Conservation (phyloP, 2,329 filamentous ascomycete genomes). For the Tolypocladium guangdongense region DNA sequence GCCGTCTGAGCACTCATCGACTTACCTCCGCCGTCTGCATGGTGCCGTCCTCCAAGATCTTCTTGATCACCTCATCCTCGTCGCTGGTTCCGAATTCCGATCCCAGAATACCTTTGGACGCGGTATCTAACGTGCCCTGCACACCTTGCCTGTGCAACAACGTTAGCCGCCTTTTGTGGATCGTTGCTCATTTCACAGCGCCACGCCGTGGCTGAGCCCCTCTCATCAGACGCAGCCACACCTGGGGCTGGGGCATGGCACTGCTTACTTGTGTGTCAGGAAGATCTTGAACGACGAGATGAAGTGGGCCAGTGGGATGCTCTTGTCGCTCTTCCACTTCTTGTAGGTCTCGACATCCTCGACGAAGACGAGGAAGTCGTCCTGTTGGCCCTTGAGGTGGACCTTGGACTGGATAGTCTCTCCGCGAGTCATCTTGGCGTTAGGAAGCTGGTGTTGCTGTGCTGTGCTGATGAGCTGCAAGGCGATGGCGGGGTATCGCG, state of each 20-base stretch:
- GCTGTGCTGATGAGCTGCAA: background rate
- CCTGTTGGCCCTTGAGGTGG: slow-evolving; percentile 65
- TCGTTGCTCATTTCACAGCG: background rate
- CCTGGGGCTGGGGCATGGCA: too few relatives aligned
- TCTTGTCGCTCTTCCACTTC: slow-evolving; percentile 75
- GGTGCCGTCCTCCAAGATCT: slow-evolving; percentile 68
- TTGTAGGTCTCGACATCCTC: slow-evolving; percentile 52
- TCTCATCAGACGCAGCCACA: background rate
- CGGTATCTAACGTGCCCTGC: slow-evolving; percentile 67
- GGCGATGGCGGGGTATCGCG: slow-evolving; percentile 4
- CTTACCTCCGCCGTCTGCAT: slow-evolving; percentile 50
- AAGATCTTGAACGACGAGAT: slow-evolving; percentile 85
- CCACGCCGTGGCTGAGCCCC: background rate
- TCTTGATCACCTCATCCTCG: slow-evolving; percentile 70
- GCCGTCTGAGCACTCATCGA: background rate
- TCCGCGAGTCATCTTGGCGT: slow-evolving; percentile 55
- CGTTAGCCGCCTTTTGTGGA: background rate
- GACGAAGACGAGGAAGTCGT: slow-evolving; percentile 50
- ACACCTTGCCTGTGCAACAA: slow-evolving; percentile 58
- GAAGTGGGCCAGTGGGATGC: slow-evolving; percentile 71
- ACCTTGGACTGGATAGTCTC: slow-evolving; percentile 64
- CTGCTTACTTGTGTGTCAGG: slow-evolving; percentile 71
- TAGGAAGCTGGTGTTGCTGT: slow-evolving; percentile 5
- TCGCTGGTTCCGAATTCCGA: slow-evolving; percentile 77
- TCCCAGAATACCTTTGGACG: slow-evolving; percentile 64